Base-by-base conservation (phyloP, 306 rosid species). In the Elaeagnus macrophylla region DNA sequence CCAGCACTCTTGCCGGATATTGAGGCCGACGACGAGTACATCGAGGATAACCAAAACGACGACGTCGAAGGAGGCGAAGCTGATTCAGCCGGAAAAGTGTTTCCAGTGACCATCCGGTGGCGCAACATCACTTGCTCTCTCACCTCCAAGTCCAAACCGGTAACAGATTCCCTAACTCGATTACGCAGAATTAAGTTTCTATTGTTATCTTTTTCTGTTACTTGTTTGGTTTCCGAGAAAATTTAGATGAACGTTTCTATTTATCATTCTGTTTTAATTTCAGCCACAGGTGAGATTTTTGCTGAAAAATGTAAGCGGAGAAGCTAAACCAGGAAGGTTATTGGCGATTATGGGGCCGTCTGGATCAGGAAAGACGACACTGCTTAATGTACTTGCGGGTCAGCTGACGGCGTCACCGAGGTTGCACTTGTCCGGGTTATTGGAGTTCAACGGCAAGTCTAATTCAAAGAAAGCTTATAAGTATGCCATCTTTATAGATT, bases 281-380 rank as follows among this genome's bases (percentile, higher is more conserved):
- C 43, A 37, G 51, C 17, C 40, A 37, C 13, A 90, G 97, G 90
- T 76, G 69, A 61, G 94, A 43, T 83, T 84, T 77, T 61, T 90
- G 67, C 84, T 90, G 16, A 83, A 75, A 57, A 78, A 82, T 61
- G 80, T 86, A 54, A 82, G 73, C 7, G 97, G 97, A 48, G 93
- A 76, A 70, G 97, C 97, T 14, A 82, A 71, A 37, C 97, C 94
- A 10, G 96, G 95, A 59, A 81, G 88, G 50, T 62, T 91, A 16
- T 54, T 86, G 51, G 97, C 97, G 42, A 80, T 91, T 47, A 82
- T 91, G 96, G 97, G 97, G 41, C 97, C 97, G n/a, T 91, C 96
- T 9, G 97, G 96, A 46, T 86, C 97, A 7, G 97, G 97, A 66
- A 91, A 91, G 78, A 91, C 97, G 57, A 84, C 94, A 12, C 60